Conservation (phyloP, 352 stramenopile species). For the Phytophthora constricta region DNA sequence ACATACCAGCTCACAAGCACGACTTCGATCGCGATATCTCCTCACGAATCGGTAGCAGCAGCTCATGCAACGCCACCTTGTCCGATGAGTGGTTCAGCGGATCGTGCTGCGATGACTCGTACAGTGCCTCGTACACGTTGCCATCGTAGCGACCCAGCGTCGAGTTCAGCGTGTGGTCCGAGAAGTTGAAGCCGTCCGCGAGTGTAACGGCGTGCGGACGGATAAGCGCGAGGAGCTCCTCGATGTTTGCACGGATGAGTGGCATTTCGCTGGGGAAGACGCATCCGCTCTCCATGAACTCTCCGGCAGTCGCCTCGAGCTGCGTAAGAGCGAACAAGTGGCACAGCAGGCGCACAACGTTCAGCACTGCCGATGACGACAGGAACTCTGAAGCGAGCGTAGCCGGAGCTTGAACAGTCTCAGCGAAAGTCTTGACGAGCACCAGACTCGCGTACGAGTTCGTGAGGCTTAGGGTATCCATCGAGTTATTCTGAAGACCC, state of each 20-base stretch:
- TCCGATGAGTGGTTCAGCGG: constrained; percentile 66
- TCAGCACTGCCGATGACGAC: constrained; percentile 31
- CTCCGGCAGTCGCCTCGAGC: constrained; percentile 61
- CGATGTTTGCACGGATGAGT: constrained; percentile 57
- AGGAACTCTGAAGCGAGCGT: constrained; percentile 42
- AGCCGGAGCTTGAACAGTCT: constrained; percentile 39
- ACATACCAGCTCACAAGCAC: constrained; percentile 48
- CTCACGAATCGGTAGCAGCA: constrained; percentile 67
- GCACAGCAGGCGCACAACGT: constrained; percentile 64
- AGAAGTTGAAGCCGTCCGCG: constrained; percentile 84
- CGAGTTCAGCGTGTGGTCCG: constrained; percentile 76
- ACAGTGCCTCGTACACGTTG: constrained; percentile 77
- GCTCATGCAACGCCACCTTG: constrained; percentile 68
- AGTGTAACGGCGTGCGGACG: constrained; percentile 73
- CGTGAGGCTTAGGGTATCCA: constrained; percentile 60
- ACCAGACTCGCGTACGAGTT: constrained; percentile 62
- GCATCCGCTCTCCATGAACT: constrained; percentile 72
- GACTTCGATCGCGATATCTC: constrained; percentile 41
- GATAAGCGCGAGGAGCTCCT: constrained; percentile 58
- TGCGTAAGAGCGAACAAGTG: constrained; percentile 71
- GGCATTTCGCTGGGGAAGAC: constrained; percentile 54
- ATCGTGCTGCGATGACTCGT: constrained; percentile 63
- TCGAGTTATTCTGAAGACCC: constrained; percentile 61
- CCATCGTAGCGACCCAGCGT: constrained; percentile 76
- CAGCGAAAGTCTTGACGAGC: constrained; percentile 58